Conservation (phyloP, 805 yeast species). For the Diddensiella caesifluorescens region DNA sequence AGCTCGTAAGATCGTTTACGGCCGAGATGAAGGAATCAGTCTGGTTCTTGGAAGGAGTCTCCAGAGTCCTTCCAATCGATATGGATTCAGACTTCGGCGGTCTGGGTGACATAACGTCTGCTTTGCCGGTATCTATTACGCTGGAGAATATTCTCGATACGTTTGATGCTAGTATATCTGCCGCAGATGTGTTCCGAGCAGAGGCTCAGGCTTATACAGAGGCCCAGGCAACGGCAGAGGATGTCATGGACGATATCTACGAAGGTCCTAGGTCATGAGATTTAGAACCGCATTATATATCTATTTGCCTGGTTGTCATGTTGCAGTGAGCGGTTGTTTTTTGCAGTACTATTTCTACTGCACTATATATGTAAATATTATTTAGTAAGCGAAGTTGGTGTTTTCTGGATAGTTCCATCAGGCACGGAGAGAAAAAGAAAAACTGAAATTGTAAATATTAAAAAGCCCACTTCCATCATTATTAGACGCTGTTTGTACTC, state of each 20-base stretch:
- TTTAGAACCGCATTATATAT: too few species aligned
- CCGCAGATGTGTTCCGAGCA: conserved; percentile 7
- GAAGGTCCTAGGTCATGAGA: too few species aligned
- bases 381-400: too few species aligned
- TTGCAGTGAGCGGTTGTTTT: too few species aligned
- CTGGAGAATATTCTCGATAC: conserved; percentile 16
- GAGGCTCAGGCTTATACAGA: conserved; percentile 7
- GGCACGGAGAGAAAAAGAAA: too few species aligned
- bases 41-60: conserved; percentile 91
- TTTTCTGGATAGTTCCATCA: conserved; percentile 4
- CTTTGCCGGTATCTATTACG: conserved; percentile 21
- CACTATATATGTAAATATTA: too few species aligned
- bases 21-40: conserved; percentile 83
- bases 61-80: conserved; percentile 82
- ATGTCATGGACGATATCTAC: conserved; percentile 1
- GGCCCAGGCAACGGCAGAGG: background rate
- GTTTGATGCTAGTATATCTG: conserved; percentile 18
- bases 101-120: conserved; percentile 23
- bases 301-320: too few species aligned
- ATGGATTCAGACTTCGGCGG: conserved; percentile 47
- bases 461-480: too few species aligned
- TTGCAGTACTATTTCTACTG: too few species aligned
- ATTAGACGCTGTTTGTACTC: too few species aligned
- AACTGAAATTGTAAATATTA: too few species aligned
- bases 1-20: conserved; percentile 72